Evolutionary conservation across 371 early-diverging fungal genomes (phyloP).

Genomic region (Mucor sp.): DNA sequence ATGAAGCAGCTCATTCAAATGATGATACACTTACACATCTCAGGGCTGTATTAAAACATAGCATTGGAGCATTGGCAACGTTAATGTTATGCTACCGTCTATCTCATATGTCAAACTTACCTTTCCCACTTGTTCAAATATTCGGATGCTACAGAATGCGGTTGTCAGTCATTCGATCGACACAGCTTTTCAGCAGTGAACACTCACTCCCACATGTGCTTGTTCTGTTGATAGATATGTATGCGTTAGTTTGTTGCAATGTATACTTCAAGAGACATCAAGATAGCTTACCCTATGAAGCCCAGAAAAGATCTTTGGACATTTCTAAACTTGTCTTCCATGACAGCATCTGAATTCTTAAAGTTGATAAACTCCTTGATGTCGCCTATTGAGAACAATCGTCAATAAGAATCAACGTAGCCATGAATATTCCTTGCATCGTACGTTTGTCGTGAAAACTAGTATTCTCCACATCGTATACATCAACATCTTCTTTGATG

Average conservation of each 20-base stretch:
- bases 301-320: background rate
- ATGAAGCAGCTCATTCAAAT: background rate
- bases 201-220: constrained; percentile 14
- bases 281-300: background rate
- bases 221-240: background rate
- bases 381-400: background rate
- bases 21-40: background rate
- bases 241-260: background rate
- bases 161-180: background rate
- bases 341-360: background rate
- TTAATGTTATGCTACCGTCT: background rate
- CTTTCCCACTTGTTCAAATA: background rate
- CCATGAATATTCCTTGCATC: background rate
- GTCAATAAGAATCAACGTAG: background rate
- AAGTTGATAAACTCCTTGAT: constrained; percentile 5
- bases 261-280: background rate
- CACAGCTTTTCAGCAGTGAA: background rate
- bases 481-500: background rate
- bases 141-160: background rate
- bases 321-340: background rate
- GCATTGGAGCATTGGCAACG: background rate
- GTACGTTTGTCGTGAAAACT: constrained; percentile 10
- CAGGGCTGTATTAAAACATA: background rate
- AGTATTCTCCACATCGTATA: background rate
- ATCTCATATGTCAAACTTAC: background rate